Evolutionary conservation across 805 yeast species (phyloP).

Genomic region (Wickerhamiella domercqiae): DNA sequence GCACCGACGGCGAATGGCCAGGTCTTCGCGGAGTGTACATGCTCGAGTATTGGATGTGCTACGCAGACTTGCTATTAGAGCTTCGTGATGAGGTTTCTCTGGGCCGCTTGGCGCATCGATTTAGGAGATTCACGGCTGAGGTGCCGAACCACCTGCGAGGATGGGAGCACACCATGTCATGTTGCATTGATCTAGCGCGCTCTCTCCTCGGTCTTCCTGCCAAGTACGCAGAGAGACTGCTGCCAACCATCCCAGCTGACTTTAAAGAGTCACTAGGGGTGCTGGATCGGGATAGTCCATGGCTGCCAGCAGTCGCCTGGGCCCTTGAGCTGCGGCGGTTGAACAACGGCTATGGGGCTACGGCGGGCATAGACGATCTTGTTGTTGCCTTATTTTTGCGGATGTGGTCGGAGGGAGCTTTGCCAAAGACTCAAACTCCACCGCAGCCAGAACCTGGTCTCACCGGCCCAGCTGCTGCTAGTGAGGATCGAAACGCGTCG

Average conservation of each 20-base stretch:
- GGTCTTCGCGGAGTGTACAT: constrained; percentile 83
- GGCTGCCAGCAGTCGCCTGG: constrained; percentile 16
- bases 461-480: not conserved
- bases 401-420: constrained; percentile 22
- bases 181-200: constrained; percentile 38
- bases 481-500: not conserved
- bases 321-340: constrained; percentile 44
- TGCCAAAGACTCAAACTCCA: constrained; percentile 1
- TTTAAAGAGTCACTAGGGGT: constrained; percentile 1
- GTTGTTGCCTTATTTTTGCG: constrained; percentile 45
- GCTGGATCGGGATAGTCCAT: not conserved
- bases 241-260: constrained; percentile 17
- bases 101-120: constrained; percentile 46
- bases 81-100: constrained; percentile 45
- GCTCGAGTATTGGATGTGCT: constrained; percentile 50
- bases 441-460: not conserved
- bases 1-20: constrained; percentile 78
- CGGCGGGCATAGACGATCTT: constrained; percentile 58
- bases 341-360: constrained; percentile 71
- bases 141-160: constrained; percentile 50
- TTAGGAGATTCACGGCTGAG: constrained; percentile 64
- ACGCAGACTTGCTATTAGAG: constrained; percentile 37
- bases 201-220: constrained; percentile 26
- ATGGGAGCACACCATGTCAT: constrained; percentile 49
- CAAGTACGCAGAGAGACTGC: constrained; percentile 25